Percentiles rank a stretch among this genome's conserved stretches.
These are phyloP conservation scores for Protomyces arabidopsidicola DNA, from an alignment of 1,139 yeast species.

Conservation along the genomic window DNA sequence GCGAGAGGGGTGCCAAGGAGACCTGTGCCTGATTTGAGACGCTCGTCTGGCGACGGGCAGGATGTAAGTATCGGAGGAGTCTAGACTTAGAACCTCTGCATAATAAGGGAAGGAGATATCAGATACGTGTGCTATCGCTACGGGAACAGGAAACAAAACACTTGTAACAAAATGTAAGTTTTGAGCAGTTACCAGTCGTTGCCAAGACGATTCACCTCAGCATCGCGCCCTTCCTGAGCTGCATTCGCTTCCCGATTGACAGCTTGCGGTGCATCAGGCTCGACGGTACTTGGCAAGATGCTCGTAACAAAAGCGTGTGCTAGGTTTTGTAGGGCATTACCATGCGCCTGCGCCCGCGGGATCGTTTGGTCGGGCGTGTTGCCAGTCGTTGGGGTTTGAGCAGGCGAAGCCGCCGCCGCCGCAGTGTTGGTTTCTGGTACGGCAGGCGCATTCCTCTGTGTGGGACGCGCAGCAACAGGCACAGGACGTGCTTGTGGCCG, in stretches of 20 bases:
- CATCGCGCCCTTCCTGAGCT: not conserved
- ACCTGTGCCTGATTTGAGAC: not conserved
- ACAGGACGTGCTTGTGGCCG: not conserved
- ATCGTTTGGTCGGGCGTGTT: not conserved
- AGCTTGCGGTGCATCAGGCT: not conserved
- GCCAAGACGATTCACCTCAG: not conserved
- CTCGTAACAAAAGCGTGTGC: conserved; percentile 5
- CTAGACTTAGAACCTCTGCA: not conserved
- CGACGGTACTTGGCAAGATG: not conserved
- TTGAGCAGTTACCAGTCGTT: not conserved
- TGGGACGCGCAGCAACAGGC: not conserved
- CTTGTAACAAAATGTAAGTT: too few relatives aligned
- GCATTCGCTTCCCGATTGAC: not conserved
- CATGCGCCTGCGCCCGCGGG: not conserved
- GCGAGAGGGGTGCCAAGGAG: not conserved
- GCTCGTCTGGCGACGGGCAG: not conserved
- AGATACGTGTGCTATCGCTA: not conserved
- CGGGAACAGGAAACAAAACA: not conserved
- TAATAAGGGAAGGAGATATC: too few relatives aligned
- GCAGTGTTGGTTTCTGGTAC: not conserved
- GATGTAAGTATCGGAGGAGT: not conserved
- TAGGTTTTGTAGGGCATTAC: not conserved
- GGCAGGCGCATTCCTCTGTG: not conserved
- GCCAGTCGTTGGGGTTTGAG: not conserved
- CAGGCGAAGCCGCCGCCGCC: not conserved